Evolutionary conservation across 1,284 basidiomycete species (phyloP).

Genomic region (Boletus sp.): DNA sequence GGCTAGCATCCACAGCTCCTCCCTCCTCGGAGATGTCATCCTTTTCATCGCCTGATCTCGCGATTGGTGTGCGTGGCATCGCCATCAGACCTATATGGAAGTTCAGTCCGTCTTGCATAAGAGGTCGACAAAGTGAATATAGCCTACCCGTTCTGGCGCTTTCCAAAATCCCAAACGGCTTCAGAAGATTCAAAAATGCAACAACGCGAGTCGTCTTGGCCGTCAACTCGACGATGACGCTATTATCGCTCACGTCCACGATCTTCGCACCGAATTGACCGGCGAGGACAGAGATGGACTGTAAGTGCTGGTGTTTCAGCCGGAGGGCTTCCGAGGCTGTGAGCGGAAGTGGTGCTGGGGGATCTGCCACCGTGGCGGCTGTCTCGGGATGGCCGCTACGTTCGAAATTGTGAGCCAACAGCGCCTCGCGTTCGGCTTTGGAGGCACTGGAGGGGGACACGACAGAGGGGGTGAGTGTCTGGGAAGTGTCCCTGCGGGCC

Average conservation of each 20-base stretch:
- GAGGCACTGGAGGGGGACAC: slow-evolving; percentile 38
- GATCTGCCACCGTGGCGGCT: slow-evolving; percentile 10
- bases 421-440: slow-evolving; percentile 70
- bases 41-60: slow-evolving; percentile 62
- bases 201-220: slow-evolving; percentile 93
- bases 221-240: slow-evolving; percentile 93
- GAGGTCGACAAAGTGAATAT: background rate
- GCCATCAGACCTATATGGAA: slow-evolving; percentile 81
- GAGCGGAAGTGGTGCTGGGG: slow-evolving; percentile 49
- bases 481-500: slow-evolving; percentile 46
- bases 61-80: slow-evolving; percentile 92
- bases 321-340: slow-evolving; percentile 85
- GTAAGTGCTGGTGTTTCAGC: slow-evolving; percentile 88
- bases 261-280: slow-evolving; percentile 92
- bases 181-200: slow-evolving; percentile 89
- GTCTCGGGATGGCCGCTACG: slow-evolving; percentile 49
- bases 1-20: slow-evolving; percentile 76
- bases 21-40: slow-evolving; percentile 53
- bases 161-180: slow-evolving; percentile 96
- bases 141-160: slow-evolving; percentile 85
- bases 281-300: slow-evolving; percentile 84
- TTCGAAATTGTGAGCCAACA: slow-evolving; percentile 79
- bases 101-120: background rate
- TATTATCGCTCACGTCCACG: slow-evolving; percentile 94
- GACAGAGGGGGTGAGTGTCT: slow-evolving; percentile 9